phyloP scores from a whole-genome alignment of 164 flowering plant genomes.

The Stephania japonica region DNA sequence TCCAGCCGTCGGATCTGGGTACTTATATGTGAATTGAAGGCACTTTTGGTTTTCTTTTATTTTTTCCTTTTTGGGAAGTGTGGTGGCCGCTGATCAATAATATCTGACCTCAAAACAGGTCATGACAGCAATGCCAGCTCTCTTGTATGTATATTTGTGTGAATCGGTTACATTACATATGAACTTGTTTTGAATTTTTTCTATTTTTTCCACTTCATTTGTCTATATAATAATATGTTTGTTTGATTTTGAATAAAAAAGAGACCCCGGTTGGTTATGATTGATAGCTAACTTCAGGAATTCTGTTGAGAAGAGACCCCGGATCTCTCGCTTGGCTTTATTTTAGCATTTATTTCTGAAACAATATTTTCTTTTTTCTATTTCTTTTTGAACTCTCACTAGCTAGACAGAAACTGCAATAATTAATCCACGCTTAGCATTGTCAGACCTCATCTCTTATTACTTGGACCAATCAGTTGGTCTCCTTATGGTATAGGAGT shows the following conservation, averaged over 20 bases:
- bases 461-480: too few species aligned
- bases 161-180: too few species aligned
- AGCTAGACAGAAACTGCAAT: too few species aligned
- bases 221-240: not conserved
- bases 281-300: slow-evolving; percentile 20
- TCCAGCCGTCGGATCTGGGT: not conserved
- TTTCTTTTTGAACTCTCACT: too few species aligned
- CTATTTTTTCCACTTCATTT: not conserved
- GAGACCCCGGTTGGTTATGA: slow-evolving; percentile 13
- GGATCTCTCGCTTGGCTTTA: slow-evolving; percentile 25
- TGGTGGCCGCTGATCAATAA: slow-evolving; percentile 1
- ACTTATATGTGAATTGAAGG: not conserved
- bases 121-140: not conserved
- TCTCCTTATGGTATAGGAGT: too few species aligned
- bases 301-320: slow-evolving; percentile 18
- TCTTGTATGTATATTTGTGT: not conserved
- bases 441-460: too few species aligned
- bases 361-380: not conserved
- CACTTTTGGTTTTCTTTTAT: not conserved
- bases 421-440: not conserved
- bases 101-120: not conserved
- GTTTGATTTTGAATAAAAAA: slow-evolving; percentile 7
- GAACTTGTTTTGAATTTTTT: not conserved
- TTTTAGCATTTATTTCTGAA: not conserved
- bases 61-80: not conserved